Conservation (phyloP, 176 grass and related monocot species). For the Melocanna baccifera region DNA sequence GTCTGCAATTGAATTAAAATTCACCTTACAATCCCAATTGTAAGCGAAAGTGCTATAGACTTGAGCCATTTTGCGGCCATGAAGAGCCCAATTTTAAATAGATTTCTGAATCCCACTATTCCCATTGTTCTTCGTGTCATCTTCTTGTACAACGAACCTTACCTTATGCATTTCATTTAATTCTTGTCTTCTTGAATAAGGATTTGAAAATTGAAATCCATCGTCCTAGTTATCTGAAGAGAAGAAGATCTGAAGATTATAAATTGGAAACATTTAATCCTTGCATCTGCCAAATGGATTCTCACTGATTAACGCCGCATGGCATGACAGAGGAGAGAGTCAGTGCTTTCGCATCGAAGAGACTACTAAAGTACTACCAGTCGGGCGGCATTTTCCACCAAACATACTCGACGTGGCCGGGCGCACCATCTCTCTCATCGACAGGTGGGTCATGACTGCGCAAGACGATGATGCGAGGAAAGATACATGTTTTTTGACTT, state of each 20-base stretch:
- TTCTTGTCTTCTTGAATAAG: background rate
- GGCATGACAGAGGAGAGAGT: background rate
- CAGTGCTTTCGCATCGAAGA: slow-evolving; percentile 6
- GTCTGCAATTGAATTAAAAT: too few species aligned
- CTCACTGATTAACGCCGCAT: background rate
- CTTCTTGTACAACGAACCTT: too few species aligned
- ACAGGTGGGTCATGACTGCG: background rate
- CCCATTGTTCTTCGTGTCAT: too few species aligned
- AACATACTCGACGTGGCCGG: background rate
- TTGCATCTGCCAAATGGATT: background rate
- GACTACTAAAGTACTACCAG: background rate
- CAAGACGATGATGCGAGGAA: background rate
- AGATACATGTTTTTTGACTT: too few species aligned
- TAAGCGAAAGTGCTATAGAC: too few species aligned
- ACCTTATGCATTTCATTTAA: background rate
- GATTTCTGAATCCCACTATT: too few species aligned
- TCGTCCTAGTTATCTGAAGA: background rate
- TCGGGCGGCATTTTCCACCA: background rate
- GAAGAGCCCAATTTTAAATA: too few species aligned
- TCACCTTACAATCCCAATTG: too few species aligned
- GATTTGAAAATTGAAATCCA: background rate
- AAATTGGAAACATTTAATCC: background rate
- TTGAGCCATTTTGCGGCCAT: too few species aligned
- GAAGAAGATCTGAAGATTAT: too few species aligned
- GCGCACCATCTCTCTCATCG: background rate